These are phyloP conservation scores for Lactarius psammicola DNA, from an alignment of 768 basidiomycete species.

Conservation along the genomic window DNA sequence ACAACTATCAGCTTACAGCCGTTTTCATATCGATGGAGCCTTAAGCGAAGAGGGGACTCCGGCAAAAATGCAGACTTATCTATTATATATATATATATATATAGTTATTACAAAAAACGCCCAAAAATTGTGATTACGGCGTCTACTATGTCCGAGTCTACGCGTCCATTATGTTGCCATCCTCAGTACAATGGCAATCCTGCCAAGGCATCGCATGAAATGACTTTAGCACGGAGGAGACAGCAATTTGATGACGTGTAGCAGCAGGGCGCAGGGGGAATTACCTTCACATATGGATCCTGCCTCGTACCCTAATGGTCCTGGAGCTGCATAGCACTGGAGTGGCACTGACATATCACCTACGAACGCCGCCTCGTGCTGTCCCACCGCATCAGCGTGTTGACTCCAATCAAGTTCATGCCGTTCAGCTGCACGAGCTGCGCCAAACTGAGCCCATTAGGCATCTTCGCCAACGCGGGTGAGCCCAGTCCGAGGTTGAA, in stretches of 20 bases:
- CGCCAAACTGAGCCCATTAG: slow-evolving; percentile 36
- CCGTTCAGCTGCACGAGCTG: slow-evolving; percentile 44
- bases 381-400: background rate
- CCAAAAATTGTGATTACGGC: too few relatives aligned
- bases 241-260: background rate
- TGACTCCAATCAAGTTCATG: slow-evolving; percentile 38
- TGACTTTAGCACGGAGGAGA: background rate
- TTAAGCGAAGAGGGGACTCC: background rate
- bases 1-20: background rate
- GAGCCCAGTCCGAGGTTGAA: slow-evolving; percentile 49
- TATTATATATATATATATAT: too few relatives aligned
- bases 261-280: background rate
- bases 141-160: too few relatives aligned
- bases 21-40: background rate
- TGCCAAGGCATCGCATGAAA: too few relatives aligned
- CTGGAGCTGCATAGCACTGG: background rate
- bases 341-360: background rate
- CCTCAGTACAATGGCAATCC: background rate
- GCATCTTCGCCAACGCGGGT: slow-evolving; percentile 54
- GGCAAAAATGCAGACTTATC: too few relatives aligned
- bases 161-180: background rate
- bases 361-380: background rate
- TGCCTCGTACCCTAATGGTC: background rate
- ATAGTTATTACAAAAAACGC: too few relatives aligned
- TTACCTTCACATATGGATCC: background rate